Evolutionary conservation across 2,329 filamentous ascomycete species (phyloP).

Genomic region (Thielaviopsis populi): DNA sequence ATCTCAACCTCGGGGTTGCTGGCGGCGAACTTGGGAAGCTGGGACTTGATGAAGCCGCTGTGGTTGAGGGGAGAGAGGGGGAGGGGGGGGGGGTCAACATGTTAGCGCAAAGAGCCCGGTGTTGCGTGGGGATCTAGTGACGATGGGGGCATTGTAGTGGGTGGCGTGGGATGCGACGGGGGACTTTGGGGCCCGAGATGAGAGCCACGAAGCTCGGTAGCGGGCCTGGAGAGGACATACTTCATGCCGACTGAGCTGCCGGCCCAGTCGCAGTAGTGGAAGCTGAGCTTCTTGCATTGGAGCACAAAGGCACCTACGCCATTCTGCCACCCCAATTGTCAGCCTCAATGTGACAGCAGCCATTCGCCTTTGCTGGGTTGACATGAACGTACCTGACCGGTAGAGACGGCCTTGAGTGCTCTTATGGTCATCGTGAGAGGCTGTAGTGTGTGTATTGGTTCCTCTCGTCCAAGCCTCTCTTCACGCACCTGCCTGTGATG

Average conservation of each 20-base stretch:
- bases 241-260: constrained; percentile 93
- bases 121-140: background rate
- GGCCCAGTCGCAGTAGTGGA: constrained; percentile 94
- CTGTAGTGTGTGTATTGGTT: background rate
- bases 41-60: constrained; percentile 67
- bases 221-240: constrained; percentile 32
- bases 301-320: constrained; percentile 93
- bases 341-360: background rate
- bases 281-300: constrained; percentile 88
- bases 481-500: background rate
- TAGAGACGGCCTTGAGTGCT: constrained; percentile 37
- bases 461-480: background rate
- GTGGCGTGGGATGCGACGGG: background rate
- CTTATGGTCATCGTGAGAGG: constrained; percentile 38
- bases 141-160: background rate
- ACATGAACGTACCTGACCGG: constrained; percentile 34
- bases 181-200: background rate
- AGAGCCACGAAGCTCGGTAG: background rate
- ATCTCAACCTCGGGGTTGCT: constrained; percentile 83
- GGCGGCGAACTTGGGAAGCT: constrained; percentile 62
- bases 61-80: background rate
- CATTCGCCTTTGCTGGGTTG: constrained; percentile 8
- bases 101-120: constrained; percentile 21
- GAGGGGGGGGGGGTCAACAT: too few species aligned
- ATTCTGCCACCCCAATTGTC: constrained; percentile 49